Evolutionary conservation across 2,329 filamentous ascomycete genomes (phyloP).

Genomic region (Claviceps maximensis): DNA sequence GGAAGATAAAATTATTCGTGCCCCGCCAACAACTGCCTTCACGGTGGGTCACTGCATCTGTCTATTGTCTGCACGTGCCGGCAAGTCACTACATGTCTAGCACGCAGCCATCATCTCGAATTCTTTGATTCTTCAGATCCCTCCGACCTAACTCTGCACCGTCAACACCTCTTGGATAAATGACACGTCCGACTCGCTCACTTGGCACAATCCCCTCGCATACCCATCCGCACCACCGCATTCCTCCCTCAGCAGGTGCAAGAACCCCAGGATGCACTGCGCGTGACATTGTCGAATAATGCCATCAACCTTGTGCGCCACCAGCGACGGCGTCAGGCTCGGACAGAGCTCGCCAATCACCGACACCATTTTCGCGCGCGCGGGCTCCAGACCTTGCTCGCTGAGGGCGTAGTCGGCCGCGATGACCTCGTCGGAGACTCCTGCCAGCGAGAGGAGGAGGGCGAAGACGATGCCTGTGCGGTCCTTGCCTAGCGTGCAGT

Average conservation of each 20-base stretch:
- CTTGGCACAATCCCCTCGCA: background rate
- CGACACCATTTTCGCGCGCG: background rate
- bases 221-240: background rate
- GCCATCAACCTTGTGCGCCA: background rate
- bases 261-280: background rate
- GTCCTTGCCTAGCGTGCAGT: background rate
- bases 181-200: background rate
- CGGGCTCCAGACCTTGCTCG: background rate
- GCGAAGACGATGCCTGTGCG: background rate
- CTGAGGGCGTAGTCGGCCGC: background rate
- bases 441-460: background rate
- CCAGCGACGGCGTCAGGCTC: background rate
- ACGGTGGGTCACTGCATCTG: no score
- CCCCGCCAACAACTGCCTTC: no score
- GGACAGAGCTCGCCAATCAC: background rate
- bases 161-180: background rate
- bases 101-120: background rate
- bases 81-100: no score
- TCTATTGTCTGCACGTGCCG: no score
- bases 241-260: background rate
- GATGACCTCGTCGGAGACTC: background rate
- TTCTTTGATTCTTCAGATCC: no score
- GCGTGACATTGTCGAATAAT: background rate
- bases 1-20: no score
- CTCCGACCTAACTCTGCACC: background rate